Conservation (phyloP, 1,284 basidiomycete species). For the Pisolithus thermaeus region DNA sequence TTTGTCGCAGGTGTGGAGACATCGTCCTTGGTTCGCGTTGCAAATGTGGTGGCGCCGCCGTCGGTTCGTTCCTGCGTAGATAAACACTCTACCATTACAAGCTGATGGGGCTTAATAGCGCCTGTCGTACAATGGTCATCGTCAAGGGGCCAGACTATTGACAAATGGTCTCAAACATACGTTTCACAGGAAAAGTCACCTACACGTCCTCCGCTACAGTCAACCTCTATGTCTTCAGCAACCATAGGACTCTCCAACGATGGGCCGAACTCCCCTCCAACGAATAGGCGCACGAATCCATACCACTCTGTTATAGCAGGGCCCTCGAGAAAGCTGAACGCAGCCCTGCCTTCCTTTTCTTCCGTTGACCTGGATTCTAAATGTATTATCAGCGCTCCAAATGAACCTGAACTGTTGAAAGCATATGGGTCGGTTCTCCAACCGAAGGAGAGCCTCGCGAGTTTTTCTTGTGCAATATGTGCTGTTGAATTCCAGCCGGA, state of each 20-base stretch:
- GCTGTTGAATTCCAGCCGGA: slow-evolving; percentile 63
- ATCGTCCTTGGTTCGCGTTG: slow-evolving; percentile 65
- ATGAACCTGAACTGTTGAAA: slow-evolving; percentile 63
- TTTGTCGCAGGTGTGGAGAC: slow-evolving; percentile 75
- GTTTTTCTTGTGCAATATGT: slow-evolving; percentile 65
- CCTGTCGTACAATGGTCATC: slow-evolving; percentile 61
- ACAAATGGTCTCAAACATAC: slow-evolving; percentile 76
- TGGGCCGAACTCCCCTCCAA: not conserved
- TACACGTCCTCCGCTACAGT: slow-evolving; percentile 20
- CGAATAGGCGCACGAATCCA: too few relatives aligned
- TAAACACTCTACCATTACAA: slow-evolving; percentile 9
- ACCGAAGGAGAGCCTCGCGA: slow-evolving; percentile 62
- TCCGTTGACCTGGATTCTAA: too few relatives aligned
- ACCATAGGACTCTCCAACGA: slow-evolving; percentile 5
- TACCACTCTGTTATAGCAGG: too few relatives aligned
- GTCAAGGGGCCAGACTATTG: slow-evolving; percentile 40
- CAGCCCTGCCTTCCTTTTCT: too few relatives aligned
- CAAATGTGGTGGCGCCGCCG: slow-evolving; percentile 70
- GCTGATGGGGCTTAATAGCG: slow-evolving; percentile 35
- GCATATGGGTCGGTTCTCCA: slow-evolving; percentile 78
- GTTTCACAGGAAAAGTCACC: slow-evolving; percentile 47
- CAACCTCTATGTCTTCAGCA: slow-evolving; percentile 14
- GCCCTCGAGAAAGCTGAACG: too few relatives aligned
- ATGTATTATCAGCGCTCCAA: slow-evolving; percentile 34
- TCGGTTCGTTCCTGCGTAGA: slow-evolving; percentile 46